Percentiles rank a stretch among this genome's conserved stretches.
These are phyloP conservation scores for Wallacemonas collosoma DNA, from an alignment of 208 protist species.

Conservation along the genomic window DNA sequence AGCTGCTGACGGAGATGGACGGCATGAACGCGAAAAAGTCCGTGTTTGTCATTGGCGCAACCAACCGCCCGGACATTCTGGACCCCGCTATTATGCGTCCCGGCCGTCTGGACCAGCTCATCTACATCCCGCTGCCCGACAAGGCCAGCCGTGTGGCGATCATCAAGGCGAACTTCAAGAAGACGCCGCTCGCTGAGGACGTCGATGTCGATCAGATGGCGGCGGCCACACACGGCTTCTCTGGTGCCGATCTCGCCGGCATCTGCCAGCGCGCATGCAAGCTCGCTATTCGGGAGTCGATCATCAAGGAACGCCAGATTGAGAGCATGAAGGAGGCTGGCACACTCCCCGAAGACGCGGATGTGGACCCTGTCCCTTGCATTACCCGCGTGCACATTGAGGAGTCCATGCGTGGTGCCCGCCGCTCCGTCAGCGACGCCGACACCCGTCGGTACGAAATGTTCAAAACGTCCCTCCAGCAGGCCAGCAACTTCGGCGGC, in stretches of 20 bases:
- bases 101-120: conserved; percentile 94
- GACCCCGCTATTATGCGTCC: conserved; percentile 99
- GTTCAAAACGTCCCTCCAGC: conserved; percentile 88
- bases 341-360: conserved; percentile 60
- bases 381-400: conserved; percentile 93
- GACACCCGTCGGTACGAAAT: conserved; percentile 94
- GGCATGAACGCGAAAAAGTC: conserved; percentile 99
- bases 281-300: conserved; percentile 92
- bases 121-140: conserved; percentile 99
- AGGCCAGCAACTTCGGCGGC: conserved; percentile 68
- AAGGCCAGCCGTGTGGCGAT: conserved; percentile 95
- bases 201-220: conserved; percentile 98
- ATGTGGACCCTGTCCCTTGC: conserved; percentile 87
- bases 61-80: conserved; percentile 99
- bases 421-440: conserved; percentile 91
- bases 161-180: conserved; percentile 97
- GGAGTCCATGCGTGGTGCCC: conserved; percentile 87
- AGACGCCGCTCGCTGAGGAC: conserved; percentile 96
- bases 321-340: conserved; percentile 69
- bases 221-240: conserved; percentile 97
- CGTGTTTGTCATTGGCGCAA: conserved; percentile 99
- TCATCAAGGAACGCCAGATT: conserved; percentile 86
- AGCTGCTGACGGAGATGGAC: conserved; percentile 99
- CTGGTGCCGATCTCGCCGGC: conserved; percentile 98
- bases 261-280: conserved; percentile 93